Conservation (phyloP, 148 eudicot genomes). For the Simmondsia chinensis region DNA sequence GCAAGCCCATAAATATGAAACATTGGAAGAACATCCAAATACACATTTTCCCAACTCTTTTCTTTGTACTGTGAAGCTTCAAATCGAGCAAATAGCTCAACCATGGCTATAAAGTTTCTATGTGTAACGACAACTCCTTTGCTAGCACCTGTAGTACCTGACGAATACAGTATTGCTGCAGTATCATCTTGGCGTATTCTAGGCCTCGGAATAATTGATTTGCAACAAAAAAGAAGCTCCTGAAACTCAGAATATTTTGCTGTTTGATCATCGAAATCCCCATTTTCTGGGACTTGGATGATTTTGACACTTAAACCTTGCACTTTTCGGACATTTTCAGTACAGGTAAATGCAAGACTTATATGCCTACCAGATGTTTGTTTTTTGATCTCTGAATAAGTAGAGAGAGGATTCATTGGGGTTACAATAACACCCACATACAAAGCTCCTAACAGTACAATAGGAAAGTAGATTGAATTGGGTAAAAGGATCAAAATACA, state of each 20-base stretch:
- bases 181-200: constrained; percentile 53
- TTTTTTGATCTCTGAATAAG: constrained; percentile 50
- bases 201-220: constrained; percentile 17
- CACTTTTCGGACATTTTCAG: constrained; percentile 23
- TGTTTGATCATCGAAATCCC: neutral
- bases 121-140: constrained; percentile 80
- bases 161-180: constrained; percentile 74
- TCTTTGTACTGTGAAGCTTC: constrained; percentile 64
- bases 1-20: constrained; percentile 85
- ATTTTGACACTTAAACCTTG: constrained; percentile 25
- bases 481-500: constrained; percentile 64
- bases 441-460: constrained; percentile 49
- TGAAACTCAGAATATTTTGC: constrained; percentile 18
- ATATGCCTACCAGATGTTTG: constrained; percentile 40
- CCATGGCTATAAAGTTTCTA: constrained; percentile 56
- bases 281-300: constrained; percentile 41
- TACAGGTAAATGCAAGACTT: constrained; percentile 25
- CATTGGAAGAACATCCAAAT: constrained; percentile 77
- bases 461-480: constrained; percentile 62
- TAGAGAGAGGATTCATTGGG: constrained; percentile 70
- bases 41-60: constrained; percentile 30
- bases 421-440: constrained; percentile 64
- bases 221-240: constrained; percentile 17
- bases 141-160: constrained; percentile 74
- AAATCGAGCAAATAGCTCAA: constrained; percentile 68